Conservation (phyloP, 192 early-diverging fungal species). For the Coemansia sp. region DNA sequence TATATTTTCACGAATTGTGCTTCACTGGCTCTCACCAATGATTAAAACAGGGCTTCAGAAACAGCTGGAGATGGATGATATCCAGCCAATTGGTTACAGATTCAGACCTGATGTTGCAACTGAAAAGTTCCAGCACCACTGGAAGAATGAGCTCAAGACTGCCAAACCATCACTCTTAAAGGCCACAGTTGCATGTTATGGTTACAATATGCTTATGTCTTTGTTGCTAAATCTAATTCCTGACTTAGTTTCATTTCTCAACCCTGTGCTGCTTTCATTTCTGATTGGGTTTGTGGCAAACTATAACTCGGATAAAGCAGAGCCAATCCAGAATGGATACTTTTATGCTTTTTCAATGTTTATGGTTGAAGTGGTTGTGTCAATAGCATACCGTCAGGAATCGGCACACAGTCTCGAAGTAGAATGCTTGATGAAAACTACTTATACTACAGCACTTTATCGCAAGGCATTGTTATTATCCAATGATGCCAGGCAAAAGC, state of each 20-base stretch:
- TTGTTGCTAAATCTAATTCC: constrained; percentile 69
- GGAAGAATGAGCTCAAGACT: background rate
- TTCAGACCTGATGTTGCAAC: constrained; percentile 2
- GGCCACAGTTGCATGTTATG: no score
- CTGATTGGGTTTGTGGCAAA: constrained; percentile 23
- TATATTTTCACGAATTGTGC: constrained; percentile 52
- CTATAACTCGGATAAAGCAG: constrained; percentile 4
- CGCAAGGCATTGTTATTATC: constrained; percentile 18
- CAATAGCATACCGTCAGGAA: constrained; percentile 1
- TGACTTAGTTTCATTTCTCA: constrained; percentile 70
- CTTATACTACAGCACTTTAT: constrained; percentile 1
- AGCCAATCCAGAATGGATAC: constrained; percentile 16
- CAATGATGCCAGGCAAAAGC: constrained; percentile 57
- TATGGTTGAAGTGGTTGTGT: background rate
- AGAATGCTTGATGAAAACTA: background rate
- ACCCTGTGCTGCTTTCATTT: constrained; percentile 59
- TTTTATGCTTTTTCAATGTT: constrained; percentile 26
- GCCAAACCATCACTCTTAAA: constrained; percentile 16
- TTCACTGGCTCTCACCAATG: constrained; percentile 81
- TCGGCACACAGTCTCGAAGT: background rate
- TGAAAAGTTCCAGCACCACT: constrained; percentile 9
- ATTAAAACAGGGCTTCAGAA: constrained; percentile 74
- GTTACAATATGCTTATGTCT: no score
- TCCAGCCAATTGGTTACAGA: background rate
- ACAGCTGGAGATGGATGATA: constrained; percentile 38